These are phyloP conservation scores for Baudoinia panamericana DNA, from an alignment of 495 filamentous ascomycete genomes.

Conservation along the genomic window DNA sequence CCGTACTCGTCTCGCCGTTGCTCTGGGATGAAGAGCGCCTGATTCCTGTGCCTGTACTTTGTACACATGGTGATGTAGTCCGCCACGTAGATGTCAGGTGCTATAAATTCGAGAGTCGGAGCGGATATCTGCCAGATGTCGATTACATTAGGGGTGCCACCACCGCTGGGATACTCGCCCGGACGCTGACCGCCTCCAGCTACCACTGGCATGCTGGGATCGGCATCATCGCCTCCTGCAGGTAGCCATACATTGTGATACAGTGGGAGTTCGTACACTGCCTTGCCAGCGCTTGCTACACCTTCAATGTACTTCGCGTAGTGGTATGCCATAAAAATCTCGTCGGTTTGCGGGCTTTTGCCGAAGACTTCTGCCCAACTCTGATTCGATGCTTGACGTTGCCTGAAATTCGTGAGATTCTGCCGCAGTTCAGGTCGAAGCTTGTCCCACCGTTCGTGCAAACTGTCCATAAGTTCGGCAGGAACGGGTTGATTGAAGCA, in stretches of 20 bases:
- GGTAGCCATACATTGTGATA: slow-evolving; percentile 40
- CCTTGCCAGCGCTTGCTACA: slow-evolving; percentile 34
- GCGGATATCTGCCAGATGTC: slow-evolving; percentile 37
- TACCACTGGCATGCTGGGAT: slow-evolving; percentile 28
- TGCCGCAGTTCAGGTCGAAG: slow-evolving; percentile 27
- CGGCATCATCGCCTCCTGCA: slow-evolving; percentile 24
- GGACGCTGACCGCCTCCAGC: slow-evolving; percentile 34
- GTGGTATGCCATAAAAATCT: slow-evolving; percentile 41
- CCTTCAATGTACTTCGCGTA: slow-evolving; percentile 34
- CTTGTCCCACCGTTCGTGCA: slow-evolving; percentile 26
- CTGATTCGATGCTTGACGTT: neutral
- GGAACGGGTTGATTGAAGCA: slow-evolving; percentile 30
- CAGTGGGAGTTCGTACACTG: slow-evolving; percentile 33
- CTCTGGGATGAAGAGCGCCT: slow-evolving; percentile 41
- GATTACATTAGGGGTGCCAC: slow-evolving; percentile 30
- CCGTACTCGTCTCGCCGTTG: slow-evolving; percentile 38
- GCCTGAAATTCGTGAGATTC: slow-evolving; percentile 25
- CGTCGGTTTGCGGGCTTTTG: slow-evolving; percentile 30
- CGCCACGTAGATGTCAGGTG: slow-evolving; percentile 37
- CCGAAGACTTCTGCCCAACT: slow-evolving; percentile 35
- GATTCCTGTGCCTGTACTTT: slow-evolving; percentile 34
- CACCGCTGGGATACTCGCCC: slow-evolving; percentile 38
- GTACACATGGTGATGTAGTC: slow-evolving; percentile 33
- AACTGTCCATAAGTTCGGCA: slow-evolving; percentile 21
- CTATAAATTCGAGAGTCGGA: slow-evolving; percentile 36